Evolutionary conservation across 2,329 filamentous ascomycete species (phyloP), one percentile per base, ranked within the genome.

Genomic region (Xylariaceae sp.): DNA sequence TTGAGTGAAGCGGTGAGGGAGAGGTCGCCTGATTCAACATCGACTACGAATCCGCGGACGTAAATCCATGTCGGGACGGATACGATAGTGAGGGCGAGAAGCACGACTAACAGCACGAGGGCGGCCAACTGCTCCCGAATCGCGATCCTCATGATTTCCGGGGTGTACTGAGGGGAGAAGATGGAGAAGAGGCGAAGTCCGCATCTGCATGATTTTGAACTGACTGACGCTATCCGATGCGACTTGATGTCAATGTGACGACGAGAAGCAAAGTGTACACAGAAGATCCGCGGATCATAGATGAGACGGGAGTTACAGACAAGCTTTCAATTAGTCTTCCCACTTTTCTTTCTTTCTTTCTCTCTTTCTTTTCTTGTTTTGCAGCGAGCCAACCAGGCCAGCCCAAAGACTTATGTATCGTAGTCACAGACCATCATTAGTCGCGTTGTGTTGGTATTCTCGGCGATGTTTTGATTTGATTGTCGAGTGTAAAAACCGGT

Each of bases 111-210:
- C 61, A 94, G 76, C 65, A 96, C 89, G 60, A 96, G 79, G 70
- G 85, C 78, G 62, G 84, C 89, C 64, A 96, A 80, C 80, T 96
- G 91, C 74, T 91, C 86, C 63, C 90, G 83, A 66, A 96, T 96
- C 55, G 88, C 86, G 70, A 96, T 83, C 71, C 90, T 84, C 89
- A 96, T 92, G 65, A 49, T 66, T 50, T 64, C 62, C 63, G 55
- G 67, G 63, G 67, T 71, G 71, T 61, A 59, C 60, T 47, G 30
- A 46, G 50, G 64, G 60, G 59, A 61, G 61, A 62, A 56, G 59
- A 55, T 53, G 59, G 52, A 55, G 58, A 50, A 54, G 58, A 50
- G 53, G 55, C 31, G 52, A 56, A 60, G 52, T 62, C 59, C 57
- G 56, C 52, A 58, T 54, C 64, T 64, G 66, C 71, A 73, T 73